Evolutionary conservation across 441 rosid genomes (phyloP).

Genomic region (Populus hybrid): DNA sequence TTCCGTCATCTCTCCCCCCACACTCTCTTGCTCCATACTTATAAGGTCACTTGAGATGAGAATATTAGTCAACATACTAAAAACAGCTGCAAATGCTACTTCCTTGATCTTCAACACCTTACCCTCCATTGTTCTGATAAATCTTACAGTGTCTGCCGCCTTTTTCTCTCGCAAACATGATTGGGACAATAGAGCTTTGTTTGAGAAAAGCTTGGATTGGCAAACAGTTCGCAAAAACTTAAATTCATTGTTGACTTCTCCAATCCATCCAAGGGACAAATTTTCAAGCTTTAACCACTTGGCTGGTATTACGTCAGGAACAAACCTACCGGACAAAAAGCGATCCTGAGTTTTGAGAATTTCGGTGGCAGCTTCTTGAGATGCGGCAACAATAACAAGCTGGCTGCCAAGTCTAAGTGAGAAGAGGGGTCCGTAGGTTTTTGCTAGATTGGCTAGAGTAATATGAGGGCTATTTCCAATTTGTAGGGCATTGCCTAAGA

Average conservation of each 20-base stretch:
- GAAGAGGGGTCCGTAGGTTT: constrained; percentile 20
- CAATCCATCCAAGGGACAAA: constrained; percentile 16
- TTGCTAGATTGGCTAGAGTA: constrained; percentile 11
- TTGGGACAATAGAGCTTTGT: constrained; percentile 4
- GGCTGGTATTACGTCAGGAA: constrained; percentile 13
- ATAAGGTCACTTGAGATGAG: constrained; percentile 24
- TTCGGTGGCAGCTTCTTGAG: constrained; percentile 22
- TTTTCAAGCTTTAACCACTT: constrained; percentile 7
- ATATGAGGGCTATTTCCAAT: constrained; percentile 20
- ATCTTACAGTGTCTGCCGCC: constrained; percentile 2
- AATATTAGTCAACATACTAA: constrained; percentile 19
- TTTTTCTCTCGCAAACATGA: constrained; percentile 11
- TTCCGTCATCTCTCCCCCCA: not conserved
- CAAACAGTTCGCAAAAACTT: constrained; percentile 13
- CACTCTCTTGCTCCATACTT: constrained; percentile 10
- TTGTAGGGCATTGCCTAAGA: constrained; percentile 25
- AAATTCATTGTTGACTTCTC: constrained; percentile 20
- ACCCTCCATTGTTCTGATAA: constrained; percentile 19
- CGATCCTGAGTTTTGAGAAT: constrained; percentile 28
- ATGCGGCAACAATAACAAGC: constrained; percentile 19
- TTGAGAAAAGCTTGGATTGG: constrained; percentile 16
- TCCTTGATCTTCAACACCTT: constrained; percentile 13
- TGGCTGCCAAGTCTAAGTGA: constrained; percentile 23
- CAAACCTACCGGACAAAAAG: constrained; percentile 13
- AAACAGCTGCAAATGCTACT: constrained; percentile 7